These are phyloP conservation scores for Paracoccidioides lutzii DNA, from an alignment of 2,329 filamentous ascomycete genomes.

Conservation along the genomic window DNA sequence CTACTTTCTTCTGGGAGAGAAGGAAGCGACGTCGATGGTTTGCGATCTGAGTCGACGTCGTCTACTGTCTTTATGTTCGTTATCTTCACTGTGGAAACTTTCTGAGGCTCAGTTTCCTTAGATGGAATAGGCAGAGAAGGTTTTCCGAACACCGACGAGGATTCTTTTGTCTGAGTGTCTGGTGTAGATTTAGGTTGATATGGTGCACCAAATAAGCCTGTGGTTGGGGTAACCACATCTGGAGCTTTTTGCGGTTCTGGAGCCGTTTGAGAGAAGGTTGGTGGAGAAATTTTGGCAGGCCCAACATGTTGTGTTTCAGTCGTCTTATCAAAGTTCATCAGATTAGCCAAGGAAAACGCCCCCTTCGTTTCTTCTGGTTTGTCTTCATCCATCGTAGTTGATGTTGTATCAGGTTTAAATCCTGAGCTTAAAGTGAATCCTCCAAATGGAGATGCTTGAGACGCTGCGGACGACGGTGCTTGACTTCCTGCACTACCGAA, in stretches of 20 bases:
- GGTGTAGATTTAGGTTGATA: conserved; percentile 14
- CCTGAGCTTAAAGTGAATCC: conserved; percentile 33
- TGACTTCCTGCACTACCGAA: conserved; percentile 16
- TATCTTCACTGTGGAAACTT: too few species aligned
- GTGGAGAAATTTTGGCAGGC: not conserved
- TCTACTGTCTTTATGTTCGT: too few species aligned
- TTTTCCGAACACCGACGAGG: conserved; percentile 4
- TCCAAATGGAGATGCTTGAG: conserved; percentile 9
- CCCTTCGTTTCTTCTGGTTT: conserved; percentile 24
- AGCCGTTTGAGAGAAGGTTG: conserved; percentile 1
- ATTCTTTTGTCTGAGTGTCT: not conserved
- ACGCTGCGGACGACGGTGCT: conserved; percentile 3
- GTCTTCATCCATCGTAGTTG: conserved; percentile 26
- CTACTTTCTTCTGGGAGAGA: conserved; percentile 23
- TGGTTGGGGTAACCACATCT: not conserved
- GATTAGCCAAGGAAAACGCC: conserved; percentile 30
- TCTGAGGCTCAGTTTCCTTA: conserved; percentile 14
- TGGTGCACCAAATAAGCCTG: not conserved
- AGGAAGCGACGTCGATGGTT: conserved; percentile 19
- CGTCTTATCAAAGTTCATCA: conserved; percentile 18
- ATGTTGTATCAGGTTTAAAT: conserved; percentile 31
- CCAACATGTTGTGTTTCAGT: conserved; percentile 4
- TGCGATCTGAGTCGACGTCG: not conserved
- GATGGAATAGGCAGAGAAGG: conserved; percentile 17
- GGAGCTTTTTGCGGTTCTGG: not conserved